phyloP scores from a whole-genome alignment of 805 yeast species.

The Wickerhamiella spandovensis region DNA sequence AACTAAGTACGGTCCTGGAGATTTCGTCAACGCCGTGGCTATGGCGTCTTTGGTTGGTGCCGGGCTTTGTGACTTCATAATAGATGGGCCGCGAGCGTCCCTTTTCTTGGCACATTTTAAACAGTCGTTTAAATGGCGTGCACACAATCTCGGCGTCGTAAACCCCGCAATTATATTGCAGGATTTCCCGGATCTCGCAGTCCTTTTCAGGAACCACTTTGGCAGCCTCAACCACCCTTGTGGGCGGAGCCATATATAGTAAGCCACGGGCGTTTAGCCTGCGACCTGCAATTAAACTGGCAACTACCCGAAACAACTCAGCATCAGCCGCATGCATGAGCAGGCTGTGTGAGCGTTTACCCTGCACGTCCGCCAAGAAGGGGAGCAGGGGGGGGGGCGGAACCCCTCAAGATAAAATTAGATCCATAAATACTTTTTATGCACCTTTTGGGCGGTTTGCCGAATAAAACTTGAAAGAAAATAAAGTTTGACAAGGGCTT shows the following conservation, averaged over 20 bases:
- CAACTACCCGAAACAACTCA: too few species aligned
- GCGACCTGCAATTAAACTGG: too few species aligned
- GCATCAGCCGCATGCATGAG: too few species aligned
- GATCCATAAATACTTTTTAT: too few species aligned
- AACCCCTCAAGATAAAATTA: too few species aligned
- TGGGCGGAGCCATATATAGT: constrained; percentile 1
- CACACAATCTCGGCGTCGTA: constrained; percentile 17
- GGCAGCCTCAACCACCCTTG: not conserved
- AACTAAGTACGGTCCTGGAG: not conserved
- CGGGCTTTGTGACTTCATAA: not conserved
- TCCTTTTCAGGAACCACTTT: constrained; percentile 1
- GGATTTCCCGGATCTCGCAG: constrained; percentile 17
- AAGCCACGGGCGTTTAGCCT: too few species aligned
- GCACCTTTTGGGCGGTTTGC: too few species aligned
- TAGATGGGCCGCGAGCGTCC: not conserved
- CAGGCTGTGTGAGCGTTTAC: too few species aligned
- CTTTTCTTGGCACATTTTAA: constrained; percentile 12
- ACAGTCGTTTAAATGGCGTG: constrained; percentile 19
- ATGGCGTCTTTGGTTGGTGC: not conserved
- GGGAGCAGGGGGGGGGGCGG: too few species aligned
- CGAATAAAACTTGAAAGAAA: too few species aligned
- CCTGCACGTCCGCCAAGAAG: too few species aligned
- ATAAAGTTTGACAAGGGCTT: not conserved
- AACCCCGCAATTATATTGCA: constrained; percentile 20
- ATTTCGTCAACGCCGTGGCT: not conserved